These are phyloP conservation scores for Vachellia collinsii DNA, from an alignment of 306 rosid species.

Conservation along the genomic window DNA sequence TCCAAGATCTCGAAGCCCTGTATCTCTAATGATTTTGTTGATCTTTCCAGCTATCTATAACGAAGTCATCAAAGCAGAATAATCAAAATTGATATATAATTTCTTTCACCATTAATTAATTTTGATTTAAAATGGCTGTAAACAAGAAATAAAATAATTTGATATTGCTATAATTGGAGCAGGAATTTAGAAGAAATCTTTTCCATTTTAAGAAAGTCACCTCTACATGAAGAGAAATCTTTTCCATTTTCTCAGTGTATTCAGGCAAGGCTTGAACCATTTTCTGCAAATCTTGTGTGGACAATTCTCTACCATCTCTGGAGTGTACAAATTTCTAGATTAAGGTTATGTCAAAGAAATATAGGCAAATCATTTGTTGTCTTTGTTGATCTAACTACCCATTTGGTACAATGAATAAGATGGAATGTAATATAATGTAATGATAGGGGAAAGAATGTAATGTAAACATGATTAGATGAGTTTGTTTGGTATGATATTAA, in stretches of 20 bases:
- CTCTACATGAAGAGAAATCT: slow-evolving; percentile 95
- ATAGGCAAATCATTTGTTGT: neutral
- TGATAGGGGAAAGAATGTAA: too few relatives aligned
- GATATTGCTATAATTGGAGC: too few relatives aligned
- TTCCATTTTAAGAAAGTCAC: slow-evolving; percentile 42
- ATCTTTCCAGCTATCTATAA: slow-evolving; percentile 85
- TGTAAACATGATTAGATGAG: too few relatives aligned
- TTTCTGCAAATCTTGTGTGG: slow-evolving; percentile 93
- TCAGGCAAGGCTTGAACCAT: slow-evolving; percentile 99
- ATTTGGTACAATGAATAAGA: too few relatives aligned
- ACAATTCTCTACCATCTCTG: slow-evolving; percentile 84
- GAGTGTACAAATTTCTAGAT: slow-evolving; percentile 40
- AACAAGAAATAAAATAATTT: neutral
- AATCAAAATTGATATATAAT: slow-evolving; percentile 30
- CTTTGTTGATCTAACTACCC: neutral
- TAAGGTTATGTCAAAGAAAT: slow-evolving; percentile 2
- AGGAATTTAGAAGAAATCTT: too few relatives aligned
- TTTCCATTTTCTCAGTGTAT: slow-evolving; percentile 90
- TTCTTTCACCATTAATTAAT: neutral
- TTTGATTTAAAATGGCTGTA: slow-evolving; percentile 14
- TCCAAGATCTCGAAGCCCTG: slow-evolving; percentile 81
- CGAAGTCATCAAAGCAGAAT: slow-evolving; percentile 41
- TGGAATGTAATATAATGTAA: too few relatives aligned
- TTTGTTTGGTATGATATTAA: too few relatives aligned
- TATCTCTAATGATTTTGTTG: slow-evolving; percentile 75